Evolutionary conservation across 2,329 filamentous ascomycete genomes (phyloP).

Genomic region (Alternaria tenuissima): DNA sequence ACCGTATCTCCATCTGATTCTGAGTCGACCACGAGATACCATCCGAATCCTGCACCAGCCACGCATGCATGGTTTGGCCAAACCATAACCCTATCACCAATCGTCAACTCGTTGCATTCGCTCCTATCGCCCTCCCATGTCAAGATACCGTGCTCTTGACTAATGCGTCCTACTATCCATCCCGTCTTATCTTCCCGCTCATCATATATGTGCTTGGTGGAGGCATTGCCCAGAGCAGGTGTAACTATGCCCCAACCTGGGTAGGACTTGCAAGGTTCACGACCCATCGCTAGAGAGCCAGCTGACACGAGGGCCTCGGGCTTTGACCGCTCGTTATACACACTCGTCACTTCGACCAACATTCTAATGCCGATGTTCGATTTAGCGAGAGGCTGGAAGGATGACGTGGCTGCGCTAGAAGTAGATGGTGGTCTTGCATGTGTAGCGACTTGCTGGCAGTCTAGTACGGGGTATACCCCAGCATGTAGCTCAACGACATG

Average conservation of each 20-base stretch:
- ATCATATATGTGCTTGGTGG: constrained; percentile 34
- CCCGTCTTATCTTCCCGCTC: constrained; percentile 48
- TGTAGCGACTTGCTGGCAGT: constrained; percentile 81
- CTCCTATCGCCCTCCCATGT: constrained; percentile 61
- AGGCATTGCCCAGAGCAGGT: constrained; percentile 60
- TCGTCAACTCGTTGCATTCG: constrained; percentile 53
- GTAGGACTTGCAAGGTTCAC: constrained; percentile 77
- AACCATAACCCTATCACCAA: constrained; percentile 73
- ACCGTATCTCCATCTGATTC: constrained; percentile 62
- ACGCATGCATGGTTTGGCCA: constrained; percentile 88
- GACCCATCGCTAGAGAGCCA: constrained; percentile 73
- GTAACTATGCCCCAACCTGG: constrained; percentile 74
- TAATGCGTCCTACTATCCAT: constrained; percentile 75
- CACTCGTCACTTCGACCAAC: constrained; percentile 73
- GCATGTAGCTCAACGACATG: constrained; percentile 73
- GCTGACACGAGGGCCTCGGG: constrained; percentile 74
- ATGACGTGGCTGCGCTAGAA: constrained; percentile 15
- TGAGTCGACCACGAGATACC: constrained; percentile 78
- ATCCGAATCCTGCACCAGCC: constrained; percentile 73
- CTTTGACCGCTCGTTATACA: constrained; percentile 62
- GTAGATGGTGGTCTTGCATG: constrained; percentile 61
- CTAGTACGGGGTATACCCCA: constrained; percentile 77
- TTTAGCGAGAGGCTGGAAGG: constrained; percentile 54
- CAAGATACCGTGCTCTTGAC: constrained; percentile 81
- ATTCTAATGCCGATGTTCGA: constrained; percentile 71